Evolutionary conservation across 1,284 basidiomycete species (phyloP), one percentile per base, ranked within the genome.

Genomic region (Bjerkandera adusta): DNA sequence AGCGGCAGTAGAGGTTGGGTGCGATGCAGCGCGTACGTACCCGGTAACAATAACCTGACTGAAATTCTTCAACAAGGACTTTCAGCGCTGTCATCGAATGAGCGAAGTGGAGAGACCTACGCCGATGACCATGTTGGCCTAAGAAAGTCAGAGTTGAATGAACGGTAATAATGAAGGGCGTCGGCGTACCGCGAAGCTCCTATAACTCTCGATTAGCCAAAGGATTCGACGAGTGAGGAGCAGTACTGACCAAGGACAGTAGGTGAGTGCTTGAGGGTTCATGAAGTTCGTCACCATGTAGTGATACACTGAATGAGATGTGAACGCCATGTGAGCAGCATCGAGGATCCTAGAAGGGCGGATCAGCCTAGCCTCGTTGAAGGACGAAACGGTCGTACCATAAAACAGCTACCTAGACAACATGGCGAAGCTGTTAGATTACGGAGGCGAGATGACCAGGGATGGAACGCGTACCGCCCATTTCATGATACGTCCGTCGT

Each of bases 251-350:
- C 49, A 51, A 15, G 26, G 34, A 30, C 42, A 34, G 12, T 35
- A 18, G 8, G 47, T 42, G 6, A 51, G 16, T 8, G 39, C 39
- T 10, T 34, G 22, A 4, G 30, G 49, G 21, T 51, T 51, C 39
- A 22, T 38, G 46, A 44, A 51, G 46, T 48, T 51, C 10, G 36
- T 40, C 8, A 51, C 36, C n/a, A 29, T 29, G 29, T 51, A 51
- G 13, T 40, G 35, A 30, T 51, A 51, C 12, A 48, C 34, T 10
- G 40, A 29, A 16, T 48, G 45, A 7, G 49, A 32, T 8, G 47
- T 30, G 11, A 58, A 36, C 5, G 35, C 26, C 4, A 45, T 24
- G 16, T 45, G 35, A 3, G 37, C 8, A 18, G 20, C 35, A 26
- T 45, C 35, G 8, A 45, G 15, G 34, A 45, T 36, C 43, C 43